A percentile compares a stretch with the other conserved stretches of the same genome.
Conservation (phyloP, 768 basidiomycete genomes). For the Phylloporus rhodoxanthus region DNA sequence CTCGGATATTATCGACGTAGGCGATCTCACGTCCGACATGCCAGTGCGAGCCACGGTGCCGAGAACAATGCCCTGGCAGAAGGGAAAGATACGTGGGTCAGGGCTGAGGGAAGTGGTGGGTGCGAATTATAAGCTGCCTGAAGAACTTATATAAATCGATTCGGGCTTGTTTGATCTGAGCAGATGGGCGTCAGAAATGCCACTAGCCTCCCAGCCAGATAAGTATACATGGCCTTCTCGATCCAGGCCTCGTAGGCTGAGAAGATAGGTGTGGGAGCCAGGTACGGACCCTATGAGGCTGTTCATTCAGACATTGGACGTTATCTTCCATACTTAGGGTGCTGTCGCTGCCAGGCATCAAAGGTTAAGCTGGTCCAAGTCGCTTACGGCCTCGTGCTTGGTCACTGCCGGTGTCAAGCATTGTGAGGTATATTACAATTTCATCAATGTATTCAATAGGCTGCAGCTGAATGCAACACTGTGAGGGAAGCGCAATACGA, state of each 20-base stretch:
- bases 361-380: background rate
- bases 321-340: background rate
- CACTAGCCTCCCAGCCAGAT: background rate
- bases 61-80: too few relatives aligned
- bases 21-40: constrained; percentile 15
- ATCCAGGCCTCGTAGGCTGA: background rate
- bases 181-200: background rate
- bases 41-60: background rate
- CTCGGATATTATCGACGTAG: background rate
- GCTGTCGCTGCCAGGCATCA: background rate
- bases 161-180: background rate
- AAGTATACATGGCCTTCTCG: background rate
- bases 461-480: background rate
- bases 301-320: background rate
- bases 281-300: background rate
- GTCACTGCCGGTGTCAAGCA: background rate
- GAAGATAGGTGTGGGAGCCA: background rate
- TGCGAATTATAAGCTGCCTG: background rate
- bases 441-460: background rate
- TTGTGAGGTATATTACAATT: background rate
- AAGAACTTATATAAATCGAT: background rate
- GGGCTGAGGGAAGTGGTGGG: background rate
- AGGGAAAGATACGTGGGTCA: background rate
- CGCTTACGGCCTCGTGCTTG: background rate
- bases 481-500: background rate